These are phyloP conservation scores for Nicotiana noctiflora DNA, from an alignment of 257 asterid genomes.

Conservation along the genomic window DNA sequence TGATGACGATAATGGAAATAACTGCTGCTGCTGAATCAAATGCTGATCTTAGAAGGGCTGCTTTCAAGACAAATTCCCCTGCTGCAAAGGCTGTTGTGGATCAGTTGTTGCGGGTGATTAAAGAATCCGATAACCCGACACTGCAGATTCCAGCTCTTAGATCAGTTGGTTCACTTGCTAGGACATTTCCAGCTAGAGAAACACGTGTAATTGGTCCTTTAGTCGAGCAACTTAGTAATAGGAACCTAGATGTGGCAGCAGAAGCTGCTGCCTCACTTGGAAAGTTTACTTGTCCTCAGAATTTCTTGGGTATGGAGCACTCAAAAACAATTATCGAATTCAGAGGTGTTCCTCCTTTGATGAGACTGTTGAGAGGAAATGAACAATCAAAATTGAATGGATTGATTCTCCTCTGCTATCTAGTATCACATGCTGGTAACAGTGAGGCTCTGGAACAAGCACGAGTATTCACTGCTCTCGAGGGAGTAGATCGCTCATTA, in stretches of 20 bases:
- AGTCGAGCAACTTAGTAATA: slow-evolving; percentile 48
- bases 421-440: slow-evolving; percentile 65
- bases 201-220: slow-evolving; percentile 53
- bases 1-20: slow-evolving; percentile 73
- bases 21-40: slow-evolving; percentile 63
- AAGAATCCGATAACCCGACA: slow-evolving; percentile 30
- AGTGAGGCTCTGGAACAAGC: slow-evolving; percentile 56
- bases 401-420: slow-evolving; percentile 54
- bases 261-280: slow-evolving; percentile 64
- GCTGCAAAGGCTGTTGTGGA: slow-evolving; percentile 81
- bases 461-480: slow-evolving; percentile 46
- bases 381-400: slow-evolving; percentile 46
- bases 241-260: slow-evolving; percentile 43
- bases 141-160: slow-evolving; percentile 43
- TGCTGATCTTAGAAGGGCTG: slow-evolving; percentile 59
- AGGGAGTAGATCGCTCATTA: slow-evolving; percentile 44
- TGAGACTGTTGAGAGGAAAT: slow-evolving; percentile 51
- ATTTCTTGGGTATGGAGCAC: slow-evolving; percentile 53
- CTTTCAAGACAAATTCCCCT: slow-evolving; percentile 68
- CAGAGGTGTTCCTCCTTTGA: slow-evolving; percentile 41
- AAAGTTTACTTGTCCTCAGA: slow-evolving; percentile 52
- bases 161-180: slow-evolving; percentile 60
- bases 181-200: slow-evolving; percentile 76
- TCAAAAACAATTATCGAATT: slow-evolving; percentile 60
- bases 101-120: slow-evolving; percentile 55